Conservation (phyloP, 768 basidiomycete species). For the Tricholomella constricta region DNA sequence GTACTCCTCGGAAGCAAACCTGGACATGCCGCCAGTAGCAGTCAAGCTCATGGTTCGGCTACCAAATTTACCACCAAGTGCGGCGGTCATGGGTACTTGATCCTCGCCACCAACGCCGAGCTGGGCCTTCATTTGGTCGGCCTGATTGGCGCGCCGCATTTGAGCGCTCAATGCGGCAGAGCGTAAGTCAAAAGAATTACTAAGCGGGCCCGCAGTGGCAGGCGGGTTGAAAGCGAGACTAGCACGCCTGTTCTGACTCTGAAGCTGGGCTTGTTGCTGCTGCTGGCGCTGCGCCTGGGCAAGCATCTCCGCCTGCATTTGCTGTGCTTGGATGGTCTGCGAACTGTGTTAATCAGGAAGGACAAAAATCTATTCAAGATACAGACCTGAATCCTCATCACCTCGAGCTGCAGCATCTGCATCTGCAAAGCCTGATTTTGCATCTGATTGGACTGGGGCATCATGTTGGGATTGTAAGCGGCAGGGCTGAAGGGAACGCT, state of each 20-base stretch:
- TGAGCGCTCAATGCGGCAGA: conserved; percentile 56
- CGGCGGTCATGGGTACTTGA: conserved; percentile 79
- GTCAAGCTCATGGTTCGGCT: conserved; percentile 56
- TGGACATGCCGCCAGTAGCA: conserved; percentile 29
- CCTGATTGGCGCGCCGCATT: conserved; percentile 68
- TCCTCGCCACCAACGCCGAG: conserved; percentile 56
- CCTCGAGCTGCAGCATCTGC: conserved; percentile 85
- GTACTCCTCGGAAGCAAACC: conserved; percentile 41
- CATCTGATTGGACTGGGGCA: conserved; percentile 46
- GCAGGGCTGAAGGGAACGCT: conserved; percentile 56
- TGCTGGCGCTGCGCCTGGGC: conserved; percentile 60
- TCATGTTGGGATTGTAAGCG: conserved; percentile 46
- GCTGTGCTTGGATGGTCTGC: conserved; percentile 72
- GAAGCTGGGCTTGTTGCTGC: conserved; percentile 42
- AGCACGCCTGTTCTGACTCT: conserved; percentile 47
- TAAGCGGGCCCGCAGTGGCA: conserved; percentile 73
- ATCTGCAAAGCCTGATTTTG: conserved; percentile 73
- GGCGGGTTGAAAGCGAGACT: conserved; percentile 55
- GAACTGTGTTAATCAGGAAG: conserved; percentile 7
- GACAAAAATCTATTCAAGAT: background rate
- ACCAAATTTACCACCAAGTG: conserved; percentile 75
- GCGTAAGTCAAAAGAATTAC: conserved; percentile 64
- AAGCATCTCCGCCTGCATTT: conserved; percentile 72
- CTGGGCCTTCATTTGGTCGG: conserved; percentile 65
- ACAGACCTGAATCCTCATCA: conserved; percentile 77